Percentiles rank a stretch among this genome's conserved stretches.
Conservation (phyloP, 768 basidiomycete genomes). For the Tricholoma saponaceum region DNA sequence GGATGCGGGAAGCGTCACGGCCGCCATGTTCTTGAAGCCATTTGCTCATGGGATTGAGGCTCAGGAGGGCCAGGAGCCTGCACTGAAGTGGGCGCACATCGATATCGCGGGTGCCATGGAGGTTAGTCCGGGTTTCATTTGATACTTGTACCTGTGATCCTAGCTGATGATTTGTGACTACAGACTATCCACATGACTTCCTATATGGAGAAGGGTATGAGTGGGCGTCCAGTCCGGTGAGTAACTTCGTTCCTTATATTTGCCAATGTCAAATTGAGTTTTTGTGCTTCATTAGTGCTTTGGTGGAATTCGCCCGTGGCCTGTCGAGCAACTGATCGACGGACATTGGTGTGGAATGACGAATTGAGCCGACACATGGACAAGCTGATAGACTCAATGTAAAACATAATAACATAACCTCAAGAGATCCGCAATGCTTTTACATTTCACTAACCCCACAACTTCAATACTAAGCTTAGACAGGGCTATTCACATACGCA, state of each 20-base stretch:
- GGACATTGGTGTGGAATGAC: not conserved
- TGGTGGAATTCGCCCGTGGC: not conserved
- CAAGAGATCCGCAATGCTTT: too few relatives aligned
- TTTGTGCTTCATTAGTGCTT: not conserved
- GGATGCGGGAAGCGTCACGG: slow-evolving; percentile 71
- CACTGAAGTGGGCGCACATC: slow-evolving; percentile 80
- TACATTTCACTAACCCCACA: too few relatives aligned
- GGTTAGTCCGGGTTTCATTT: slow-evolving; percentile 27
- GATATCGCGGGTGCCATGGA: slow-evolving; percentile 84
- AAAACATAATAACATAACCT: too few relatives aligned
- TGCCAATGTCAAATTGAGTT: not conserved
- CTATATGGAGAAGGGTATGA: slow-evolving; percentile 76
- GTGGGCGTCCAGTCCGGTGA: slow-evolving; percentile 74
- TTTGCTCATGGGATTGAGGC: slow-evolving; percentile 75
- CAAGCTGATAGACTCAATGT: too few relatives aligned
- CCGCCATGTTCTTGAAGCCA: slow-evolving; percentile 82
- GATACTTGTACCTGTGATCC: not conserved
- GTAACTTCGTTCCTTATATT: slow-evolving; percentile 22
- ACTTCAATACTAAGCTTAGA: too few relatives aligned
- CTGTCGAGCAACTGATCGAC: not conserved
- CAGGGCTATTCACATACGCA: too few relatives aligned
- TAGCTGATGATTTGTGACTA: not conserved
- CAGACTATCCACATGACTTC: slow-evolving; percentile 49
- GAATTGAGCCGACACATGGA: not conserved
- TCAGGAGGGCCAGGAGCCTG: slow-evolving; percentile 48